Base-by-base conservation (phyloP, 1,139 yeast genomes). In the Pichia sp. region DNA sequence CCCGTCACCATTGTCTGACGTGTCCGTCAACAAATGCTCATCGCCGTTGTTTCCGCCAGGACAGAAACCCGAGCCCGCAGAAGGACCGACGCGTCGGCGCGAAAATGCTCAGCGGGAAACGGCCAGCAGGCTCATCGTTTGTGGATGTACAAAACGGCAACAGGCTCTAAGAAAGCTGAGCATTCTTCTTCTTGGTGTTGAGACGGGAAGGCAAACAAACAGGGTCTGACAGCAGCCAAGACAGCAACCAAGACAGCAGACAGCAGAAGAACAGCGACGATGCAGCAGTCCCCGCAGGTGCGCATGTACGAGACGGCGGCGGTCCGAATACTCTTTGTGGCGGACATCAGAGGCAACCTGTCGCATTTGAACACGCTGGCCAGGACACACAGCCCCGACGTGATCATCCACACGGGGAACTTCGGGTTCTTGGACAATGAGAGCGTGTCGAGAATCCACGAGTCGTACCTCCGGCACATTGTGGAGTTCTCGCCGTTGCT, bases 371-470 rank as follows among this genome's bases (percentile, higher is more conserved):
- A 82, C 63, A 69, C 64, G 32, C 72, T 82, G 38, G 85, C 83
- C 0, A 59, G 59, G 13, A 65, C 70, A 54, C 72, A 77, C 61
- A 59, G 68, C 3, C 86, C 85, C 1, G 75, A 77, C 45, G 63
- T 77, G 32, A 77, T 87, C 38, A 73, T 87, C 15, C 95, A 87
- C 66, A 84, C 90, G 1, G 95, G 95, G 15, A 85, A 85, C 61
- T 87, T 87, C 71, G 95, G 95, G 15, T 85, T 87, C 66, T 82
- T 87, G 72, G 87, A 85, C 64, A 70, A 70, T 41, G 78, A 77
- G 16, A 81, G 88, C 41, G 75, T 85, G n/a, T 72, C 70, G 10
- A 73, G 79, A 58, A 80, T 84, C 54, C 84, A 81, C 58, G 76
- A 79, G 55, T 74, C 76, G 23, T 81, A 79, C 61, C 64, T 81